Evolutionary conservation across 2,329 filamentous ascomycete genomes (phyloP), one percentile per base, ranked within the genome.

Genomic region (Phyllosticta citriasiana): DNA sequence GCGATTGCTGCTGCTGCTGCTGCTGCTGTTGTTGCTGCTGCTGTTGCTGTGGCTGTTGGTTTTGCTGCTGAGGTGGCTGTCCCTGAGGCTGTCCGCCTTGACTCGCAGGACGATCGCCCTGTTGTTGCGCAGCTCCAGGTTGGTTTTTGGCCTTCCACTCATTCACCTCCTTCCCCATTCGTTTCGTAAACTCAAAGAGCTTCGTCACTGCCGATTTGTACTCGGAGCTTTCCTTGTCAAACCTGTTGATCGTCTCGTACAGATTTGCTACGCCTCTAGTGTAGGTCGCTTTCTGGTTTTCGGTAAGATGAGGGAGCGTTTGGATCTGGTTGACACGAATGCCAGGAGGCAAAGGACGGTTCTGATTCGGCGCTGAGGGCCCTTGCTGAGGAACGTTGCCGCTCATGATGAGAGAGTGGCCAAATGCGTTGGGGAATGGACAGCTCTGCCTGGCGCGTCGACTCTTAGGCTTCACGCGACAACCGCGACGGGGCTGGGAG

Each of bases 231-330:
- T 79, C 78, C 35, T 74, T 72, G 12, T 80, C 75, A 51, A 77
- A 76, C 52, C 68, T 76, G 63, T 82, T 78, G 57, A 82, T 73
- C 33, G 77, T 70, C 30, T 78, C 76, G 82, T 82, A 86, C 57
- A 83, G 75, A 63, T 75, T 78, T 61, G 77, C 76, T 64, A 86
- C 78, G 22, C 80, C 74, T 56, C 77, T 72, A 62, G 79, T 80
- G 67, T 84, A 84, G 65, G 82, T 78, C 53, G 76, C 71, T 72
- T 84, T 85, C 66, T 82, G 78, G 56, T 79, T 72, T 8, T 82
- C 79, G 63, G 72, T 79, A 30, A 86, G 73, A 33, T 62, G 69
- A 4, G 80, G 79, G 5, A 84, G 73, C 62, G 76, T 77, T 63
- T 78, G 76, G 57, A 84, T 80, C 63, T 82, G 78, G 61, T 80